phyloP scores from a whole-genome alignment of 208 protist genomes.

The Leishmania tarentolae region DNA sequence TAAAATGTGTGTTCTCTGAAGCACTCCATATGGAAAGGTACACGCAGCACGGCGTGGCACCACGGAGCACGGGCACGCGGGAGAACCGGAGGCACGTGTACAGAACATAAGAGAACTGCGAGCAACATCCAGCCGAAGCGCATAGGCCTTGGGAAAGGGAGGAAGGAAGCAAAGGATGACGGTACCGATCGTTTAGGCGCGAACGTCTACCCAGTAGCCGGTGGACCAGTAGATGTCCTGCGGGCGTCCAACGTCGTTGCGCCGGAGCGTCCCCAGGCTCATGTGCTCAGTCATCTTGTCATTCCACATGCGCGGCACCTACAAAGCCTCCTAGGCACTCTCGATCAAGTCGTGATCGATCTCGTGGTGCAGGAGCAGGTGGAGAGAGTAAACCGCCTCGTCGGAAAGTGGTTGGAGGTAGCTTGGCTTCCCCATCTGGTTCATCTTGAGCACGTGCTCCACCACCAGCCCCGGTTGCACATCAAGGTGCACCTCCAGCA shows the following conservation, averaged over 20 bases:
- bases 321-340: constrained; percentile 57
- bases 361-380: constrained; percentile 84
- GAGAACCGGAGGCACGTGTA: neutral
- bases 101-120: neutral
- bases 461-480: constrained; percentile 40
- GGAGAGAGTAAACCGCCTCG: constrained; percentile 85
- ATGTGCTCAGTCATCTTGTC: constrained; percentile 85
- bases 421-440: constrained; percentile 43
- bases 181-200: constrained; percentile 75
- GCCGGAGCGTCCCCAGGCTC: constrained; percentile 68
- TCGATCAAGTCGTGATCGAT: constrained; percentile 81
- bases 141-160: neutral
- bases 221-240: constrained; percentile 90
- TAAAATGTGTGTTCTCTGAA: neutral
- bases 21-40: neutral
- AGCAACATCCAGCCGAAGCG: neutral
- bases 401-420: constrained; percentile 78
- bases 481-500: constrained; percentile 47
- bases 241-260: constrained; percentile 73
- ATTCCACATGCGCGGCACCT: constrained; percentile 77
- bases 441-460: constrained; percentile 14
- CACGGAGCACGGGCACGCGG: neutral
- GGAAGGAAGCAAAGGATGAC: constrained; percentile 22
- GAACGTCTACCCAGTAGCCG: constrained; percentile 76
- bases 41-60: too few relatives aligned